Base-by-base conservation (phyloP, 2,329 filamentous ascomycete species). In the Fusarium bulbicola region DNA sequence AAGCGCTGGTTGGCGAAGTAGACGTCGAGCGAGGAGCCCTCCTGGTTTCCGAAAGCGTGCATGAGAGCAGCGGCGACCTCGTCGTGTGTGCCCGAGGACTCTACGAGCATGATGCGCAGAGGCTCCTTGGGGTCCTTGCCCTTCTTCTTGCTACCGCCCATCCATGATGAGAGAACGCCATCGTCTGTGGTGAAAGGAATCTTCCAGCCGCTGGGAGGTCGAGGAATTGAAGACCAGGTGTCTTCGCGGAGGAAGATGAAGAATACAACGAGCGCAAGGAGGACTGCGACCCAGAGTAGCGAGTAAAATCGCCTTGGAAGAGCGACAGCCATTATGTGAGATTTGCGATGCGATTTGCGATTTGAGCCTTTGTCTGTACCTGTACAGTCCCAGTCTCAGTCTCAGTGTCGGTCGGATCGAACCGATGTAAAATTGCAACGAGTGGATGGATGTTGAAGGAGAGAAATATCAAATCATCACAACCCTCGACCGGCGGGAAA, bases 21-120 rank as follows among this genome's bases (percentile, higher is more conserved):
- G 54, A 75, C 59, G 30, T 60, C 70, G 13, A 79, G 58, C 37
- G 76, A 72, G 7, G 73, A 70, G 57, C 73, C 56, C 34, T 67
- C 56, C 15, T 74, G 72, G 54, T 64, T 68, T 20, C 77, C 77
- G 43, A 79, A 79, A 18, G 77, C 68, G 63, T 76, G 66, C 39
- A 79, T 64, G 9, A 79, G 66, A 12, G 77, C 77, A 45, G 77
- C 74, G 20, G 70, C 65, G 26, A 79, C 77, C 66, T 79, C 77
- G 36, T 79, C 77, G 71, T 79, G 77, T 10, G 73, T 76, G 30
- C 77, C 76, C 26, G 66, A 68, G n/a, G 76, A 68, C 73, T 79
- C 77, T 28, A 73, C n/a, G 45, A 79, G 73, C 58, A 78, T 60
- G 34, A 79, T 76, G 47, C 74, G 74, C 37, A 78, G 62, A 40